Percentiles rank a stretch among this genome's conserved stretches.
Evolutionary conservation across 345 rosid species (phyloP).

Genomic region (Arabidopsis arenosa): DNA sequence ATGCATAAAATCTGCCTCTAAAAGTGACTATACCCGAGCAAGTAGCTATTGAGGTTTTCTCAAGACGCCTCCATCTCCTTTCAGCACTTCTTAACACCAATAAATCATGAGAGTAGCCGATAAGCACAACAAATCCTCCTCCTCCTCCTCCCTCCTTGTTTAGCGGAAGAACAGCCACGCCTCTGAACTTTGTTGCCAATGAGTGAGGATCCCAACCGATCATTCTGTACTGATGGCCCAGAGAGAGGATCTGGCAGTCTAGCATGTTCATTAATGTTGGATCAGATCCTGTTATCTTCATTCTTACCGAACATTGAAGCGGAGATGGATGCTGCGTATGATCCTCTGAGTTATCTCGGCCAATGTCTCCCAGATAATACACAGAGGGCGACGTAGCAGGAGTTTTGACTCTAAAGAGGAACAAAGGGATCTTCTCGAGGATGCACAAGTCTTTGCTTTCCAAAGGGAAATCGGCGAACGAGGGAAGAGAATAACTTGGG

Average conservation of each 20-base stretch:
- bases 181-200: background rate
- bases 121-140: no score
- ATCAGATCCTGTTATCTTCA: background rate
- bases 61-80: background rate
- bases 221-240: conserved; percentile 27
- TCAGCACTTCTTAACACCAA: background rate
- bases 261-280: conserved; percentile 2
- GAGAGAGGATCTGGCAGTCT: background rate
- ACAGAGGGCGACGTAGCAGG: no score
- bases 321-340: background rate
- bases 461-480: background rate
- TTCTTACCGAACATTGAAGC: conserved; percentile 11
- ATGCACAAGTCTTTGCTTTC: background rate
- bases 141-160: no score
- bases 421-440: background rate
- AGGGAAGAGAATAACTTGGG: background rate
- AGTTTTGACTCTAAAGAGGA: background rate
- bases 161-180: background rate
- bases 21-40: background rate
- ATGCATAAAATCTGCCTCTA: background rate
- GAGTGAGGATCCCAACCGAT: background rate
- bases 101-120: background rate
- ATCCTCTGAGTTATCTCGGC: background rate
- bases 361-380: background rate
- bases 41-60: background rate